phyloP scores from a whole-genome alignment of 495 filamentous ascomycete genomes.

The Podospora fimiseda region DNA sequence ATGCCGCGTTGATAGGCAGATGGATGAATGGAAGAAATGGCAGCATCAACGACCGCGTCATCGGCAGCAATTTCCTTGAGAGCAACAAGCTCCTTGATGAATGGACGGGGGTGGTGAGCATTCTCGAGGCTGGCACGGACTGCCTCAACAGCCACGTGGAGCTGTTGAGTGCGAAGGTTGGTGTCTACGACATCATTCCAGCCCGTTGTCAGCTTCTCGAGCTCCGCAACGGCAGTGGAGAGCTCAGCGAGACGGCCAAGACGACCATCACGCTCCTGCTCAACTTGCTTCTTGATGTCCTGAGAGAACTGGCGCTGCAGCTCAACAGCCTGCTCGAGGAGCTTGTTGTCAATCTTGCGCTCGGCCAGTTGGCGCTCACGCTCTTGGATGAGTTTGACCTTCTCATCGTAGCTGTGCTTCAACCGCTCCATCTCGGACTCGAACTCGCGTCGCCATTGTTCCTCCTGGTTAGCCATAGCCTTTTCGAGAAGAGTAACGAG shows the following conservation, averaged over 20 bases:
- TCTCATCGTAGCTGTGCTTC: conserved; percentile 65
- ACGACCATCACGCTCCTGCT: conserved; percentile 80
- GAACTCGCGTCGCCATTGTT: conserved; percentile 78
- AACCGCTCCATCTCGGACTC: conserved; percentile 80
- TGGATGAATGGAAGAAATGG: conserved; percentile 90
- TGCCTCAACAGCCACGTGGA: conserved; percentile 90
- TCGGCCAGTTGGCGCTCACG: conserved; percentile 69
- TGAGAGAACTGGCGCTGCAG: conserved; percentile 76
- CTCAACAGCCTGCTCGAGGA: conserved; percentile 84
- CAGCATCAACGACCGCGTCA: conserved; percentile 78
- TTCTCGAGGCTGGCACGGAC: conserved; percentile 76
- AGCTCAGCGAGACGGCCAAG: conserved; percentile 80
- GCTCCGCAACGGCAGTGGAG: conserved; percentile 63
- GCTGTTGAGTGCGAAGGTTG: conserved; percentile 88
- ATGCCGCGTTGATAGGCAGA: conserved; percentile 89
- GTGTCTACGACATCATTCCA: conserved; percentile 84
- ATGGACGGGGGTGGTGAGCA: conserved; percentile 67
- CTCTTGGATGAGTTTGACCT: conserved; percentile 68
- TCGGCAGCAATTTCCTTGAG: conserved; percentile 84
- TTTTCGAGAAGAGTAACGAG: conserved; percentile 73
- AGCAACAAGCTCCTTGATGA: conserved; percentile 83
- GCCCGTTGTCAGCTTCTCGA: conserved; percentile 75
- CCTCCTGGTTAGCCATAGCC: conserved; percentile 67
- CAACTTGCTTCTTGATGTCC: conserved; percentile 74
- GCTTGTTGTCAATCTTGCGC: conserved; percentile 71